A percentile compares a stretch with the other conserved stretches of the same genome.
Evolutionary conservation across 2,329 filamentous ascomycete genomes (phyloP).

Genomic region (Diatrype stigma): DNA sequence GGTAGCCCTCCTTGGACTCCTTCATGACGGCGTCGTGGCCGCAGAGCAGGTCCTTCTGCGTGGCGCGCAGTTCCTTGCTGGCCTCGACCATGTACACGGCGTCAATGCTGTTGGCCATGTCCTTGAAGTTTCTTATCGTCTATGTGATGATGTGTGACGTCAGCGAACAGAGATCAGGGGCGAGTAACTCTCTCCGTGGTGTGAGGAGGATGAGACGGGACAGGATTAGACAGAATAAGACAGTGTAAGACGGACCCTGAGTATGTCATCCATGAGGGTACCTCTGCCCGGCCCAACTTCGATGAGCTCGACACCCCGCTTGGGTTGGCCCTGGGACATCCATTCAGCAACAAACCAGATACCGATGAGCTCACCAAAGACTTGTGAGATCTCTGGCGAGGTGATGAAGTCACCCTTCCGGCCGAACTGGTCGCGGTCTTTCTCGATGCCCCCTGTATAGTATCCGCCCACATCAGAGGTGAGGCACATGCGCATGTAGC

Average conservation of each 20-base stretch:
- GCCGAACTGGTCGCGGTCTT: slow-evolving; percentile 84
- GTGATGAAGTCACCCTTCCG: slow-evolving; percentile 92
- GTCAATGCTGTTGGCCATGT: slow-evolving; percentile 71
- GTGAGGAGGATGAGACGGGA: no score
- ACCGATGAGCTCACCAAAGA: slow-evolving; percentile 91
- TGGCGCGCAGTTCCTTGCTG: slow-evolving; percentile 69
- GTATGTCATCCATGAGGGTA: slow-evolving; percentile 94
- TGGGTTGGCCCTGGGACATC: slow-evolving; percentile 80
- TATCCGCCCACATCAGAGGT: slow-evolving; percentile 89
- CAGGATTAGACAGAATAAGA: slow-evolving; percentile 2
- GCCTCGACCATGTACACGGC: slow-evolving; percentile 93
- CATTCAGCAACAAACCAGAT: slow-evolving; percentile 97
- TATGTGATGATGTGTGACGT: slow-evolving; percentile 29
- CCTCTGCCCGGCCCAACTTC: slow-evolving; percentile 92
- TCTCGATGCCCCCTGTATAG: slow-evolving; percentile 72
- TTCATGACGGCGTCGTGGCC: slow-evolving; percentile 63
- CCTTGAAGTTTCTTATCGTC: slow-evolving; percentile 81
- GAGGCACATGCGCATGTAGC: slow-evolving; percentile 98
- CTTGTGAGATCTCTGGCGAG: slow-evolving; percentile 93
- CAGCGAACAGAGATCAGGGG: background rate
- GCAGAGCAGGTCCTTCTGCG: slow-evolving; percentile 80
- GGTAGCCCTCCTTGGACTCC: slow-evolving; percentile 68
- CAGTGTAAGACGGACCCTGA: slow-evolving; percentile 60
- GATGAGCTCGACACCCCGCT: slow-evolving; percentile 76
- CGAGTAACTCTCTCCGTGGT: no score